These are phyloP conservation scores for Auxenochlorella protothecoides DNA, from an alignment of 139 green algal species.

Conservation along the genomic window DNA sequence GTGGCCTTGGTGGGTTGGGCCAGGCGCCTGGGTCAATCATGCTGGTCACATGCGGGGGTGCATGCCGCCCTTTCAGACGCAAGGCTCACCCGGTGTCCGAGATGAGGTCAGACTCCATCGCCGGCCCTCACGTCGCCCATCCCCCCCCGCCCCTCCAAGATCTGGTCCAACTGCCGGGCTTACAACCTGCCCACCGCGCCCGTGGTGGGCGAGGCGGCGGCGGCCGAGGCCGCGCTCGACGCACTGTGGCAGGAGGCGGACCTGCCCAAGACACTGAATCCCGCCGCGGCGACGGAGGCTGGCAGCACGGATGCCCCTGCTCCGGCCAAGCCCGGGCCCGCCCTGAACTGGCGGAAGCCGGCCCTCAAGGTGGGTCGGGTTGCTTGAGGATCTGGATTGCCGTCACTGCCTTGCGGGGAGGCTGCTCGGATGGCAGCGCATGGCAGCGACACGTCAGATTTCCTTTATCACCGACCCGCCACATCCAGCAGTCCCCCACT, in stretches of 20 bases:
- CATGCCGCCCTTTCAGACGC: no score
- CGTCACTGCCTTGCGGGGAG: no score
- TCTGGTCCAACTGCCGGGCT: conserved; percentile 31
- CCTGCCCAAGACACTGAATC: not conserved
- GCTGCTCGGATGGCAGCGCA: no score
- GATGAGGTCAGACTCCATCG: not conserved
- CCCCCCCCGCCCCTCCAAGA: not conserved
- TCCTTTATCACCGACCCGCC: not conserved
- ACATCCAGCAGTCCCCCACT: not conserved
- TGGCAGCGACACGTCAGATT: no score
- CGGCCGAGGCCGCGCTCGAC: conserved; percentile 9
- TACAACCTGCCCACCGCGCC: conserved; percentile 22
- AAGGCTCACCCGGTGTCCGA: no score
- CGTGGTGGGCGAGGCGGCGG: conserved; percentile 11
- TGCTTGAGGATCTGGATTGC: no score
- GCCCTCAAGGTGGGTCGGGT: no score
- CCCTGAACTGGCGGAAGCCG: no score
- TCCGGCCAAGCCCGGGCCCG: no score
- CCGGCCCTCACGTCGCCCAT: not conserved
- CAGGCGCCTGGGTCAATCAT: not conserved
- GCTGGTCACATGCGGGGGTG: not conserved
- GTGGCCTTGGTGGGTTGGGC: not conserved
- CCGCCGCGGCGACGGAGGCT: not conserved
- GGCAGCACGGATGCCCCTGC: not conserved
- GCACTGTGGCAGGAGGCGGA: conserved; percentile 8